A percentile compares a stretch with the other conserved stretches of the same genome.
Conservation (phyloP, 208 protist species). For the Trypanosoma avium region DNA sequence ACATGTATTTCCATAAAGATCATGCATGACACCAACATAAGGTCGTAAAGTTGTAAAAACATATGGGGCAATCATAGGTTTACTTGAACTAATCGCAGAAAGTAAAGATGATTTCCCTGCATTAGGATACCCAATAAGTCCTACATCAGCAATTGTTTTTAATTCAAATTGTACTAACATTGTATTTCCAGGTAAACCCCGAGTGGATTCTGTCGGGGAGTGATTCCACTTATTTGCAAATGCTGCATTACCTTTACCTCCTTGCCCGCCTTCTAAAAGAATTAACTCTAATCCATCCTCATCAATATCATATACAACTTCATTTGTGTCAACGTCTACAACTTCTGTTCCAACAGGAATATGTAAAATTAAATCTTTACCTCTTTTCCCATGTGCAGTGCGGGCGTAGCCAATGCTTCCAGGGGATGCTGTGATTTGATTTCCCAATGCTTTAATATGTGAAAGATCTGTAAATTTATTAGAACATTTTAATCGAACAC, state of each 20-base stretch:
- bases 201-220: constrained; percentile 86
- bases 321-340: constrained; percentile 90
- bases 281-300: constrained; percentile 74
- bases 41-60: constrained; percentile 92
- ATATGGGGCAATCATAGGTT: constrained; percentile 85
- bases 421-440: constrained; percentile 51
- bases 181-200: constrained; percentile 88
- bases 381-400: constrained; percentile 68
- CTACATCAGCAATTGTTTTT: constrained; percentile 91
- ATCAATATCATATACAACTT: constrained; percentile 84
- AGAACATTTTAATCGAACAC: constrained; percentile 72
- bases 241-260: constrained; percentile 89
- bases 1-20: constrained; percentile 83
- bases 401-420: constrained; percentile 77
- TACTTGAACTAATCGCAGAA: constrained; percentile 81
- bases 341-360: constrained; percentile 85
- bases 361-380: constrained; percentile 76
- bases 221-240: constrained; percentile 90
- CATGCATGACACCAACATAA: constrained; percentile 84
- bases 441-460: constrained; percentile 70
- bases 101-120: constrained; percentile 92
- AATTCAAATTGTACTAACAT: constrained; percentile 91
- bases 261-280: constrained; percentile 88
- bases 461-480: constrained; percentile 51
- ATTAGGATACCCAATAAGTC: constrained; percentile 92